Evolutionary conservation across 148 eudicot species (phyloP).

Genomic region (Tetragonia tetragonoides): DNA sequence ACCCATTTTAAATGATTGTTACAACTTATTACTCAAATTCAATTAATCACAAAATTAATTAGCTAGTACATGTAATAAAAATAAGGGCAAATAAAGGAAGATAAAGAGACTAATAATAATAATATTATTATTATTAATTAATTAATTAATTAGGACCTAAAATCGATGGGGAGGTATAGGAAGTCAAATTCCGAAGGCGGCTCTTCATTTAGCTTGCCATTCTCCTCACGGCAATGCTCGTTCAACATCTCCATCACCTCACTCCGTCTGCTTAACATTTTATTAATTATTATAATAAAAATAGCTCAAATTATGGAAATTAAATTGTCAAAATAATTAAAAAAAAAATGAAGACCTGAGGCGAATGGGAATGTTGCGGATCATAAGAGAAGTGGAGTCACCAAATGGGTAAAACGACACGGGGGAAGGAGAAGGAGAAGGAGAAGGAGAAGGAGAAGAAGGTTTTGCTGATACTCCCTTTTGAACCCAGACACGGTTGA

Average conservation of each 20-base stretch:
- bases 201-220: not conserved
- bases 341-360: not conserved
- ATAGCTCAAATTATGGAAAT: too few relatives aligned
- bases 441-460: not conserved
- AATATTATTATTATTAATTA: too few relatives aligned
- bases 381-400: slow-evolving; percentile 9
- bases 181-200: slow-evolving; percentile 5
- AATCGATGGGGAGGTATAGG: slow-evolving; percentile 7
- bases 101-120: too few relatives aligned
- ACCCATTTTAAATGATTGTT: too few relatives aligned
- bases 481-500: not conserved
- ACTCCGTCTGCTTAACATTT: not conserved
- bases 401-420: not conserved
- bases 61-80: not conserved
- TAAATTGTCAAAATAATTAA: too few relatives aligned
- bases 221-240: slow-evolving; percentile 17
- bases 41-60: too few relatives aligned
- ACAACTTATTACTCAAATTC: too few relatives aligned
- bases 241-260: slow-evolving; percentile 13
- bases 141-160: not conserved
- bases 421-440: not conserved
- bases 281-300: not conserved
- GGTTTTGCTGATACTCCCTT: too few relatives aligned
- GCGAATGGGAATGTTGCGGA: slow-evolving; percentile 14
- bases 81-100: not conserved